These are phyloP conservation scores for Microdochium nivale DNA, from an alignment of 2,329 filamentous ascomycete genomes.

Conservation along the genomic window DNA sequence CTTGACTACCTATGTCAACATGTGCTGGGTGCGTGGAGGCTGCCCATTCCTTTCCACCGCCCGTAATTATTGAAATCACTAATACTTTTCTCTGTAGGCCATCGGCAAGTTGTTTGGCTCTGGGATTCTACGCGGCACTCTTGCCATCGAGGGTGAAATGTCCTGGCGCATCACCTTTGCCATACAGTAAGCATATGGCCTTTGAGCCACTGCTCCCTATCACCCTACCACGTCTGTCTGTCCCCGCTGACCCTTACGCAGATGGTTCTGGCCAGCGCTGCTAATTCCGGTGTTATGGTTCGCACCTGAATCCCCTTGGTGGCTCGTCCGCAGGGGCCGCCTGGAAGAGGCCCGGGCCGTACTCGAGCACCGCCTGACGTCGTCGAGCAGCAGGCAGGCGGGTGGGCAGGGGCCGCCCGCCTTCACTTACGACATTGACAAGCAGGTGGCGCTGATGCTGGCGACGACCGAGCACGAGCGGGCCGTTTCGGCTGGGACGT, in stretches of 20 bases:
- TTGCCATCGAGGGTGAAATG: slow-evolving; percentile 30
- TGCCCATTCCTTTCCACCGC: slow-evolving; percentile 18
- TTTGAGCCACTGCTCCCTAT: neutral
- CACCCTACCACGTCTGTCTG: no score
- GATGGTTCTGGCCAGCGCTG: slow-evolving; percentile 40
- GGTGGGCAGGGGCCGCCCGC: no score
- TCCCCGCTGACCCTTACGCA: neutral
- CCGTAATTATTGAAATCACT: neutral
- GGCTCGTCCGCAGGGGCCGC: slow-evolving; percentile 35
- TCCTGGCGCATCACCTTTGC: slow-evolving; percentile 41
- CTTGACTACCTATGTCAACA: slow-evolving; percentile 45
- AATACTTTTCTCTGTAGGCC: neutral
- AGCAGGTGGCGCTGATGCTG: slow-evolving; percentile 43
- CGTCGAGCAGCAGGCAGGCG: slow-evolving; percentile 4
- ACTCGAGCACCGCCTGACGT: slow-evolving; percentile 29
- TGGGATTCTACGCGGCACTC: slow-evolving; percentile 34
- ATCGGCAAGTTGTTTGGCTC: slow-evolving; percentile 41
- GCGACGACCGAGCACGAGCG: slow-evolving; percentile 43
- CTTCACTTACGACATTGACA: slow-evolving; percentile 33
- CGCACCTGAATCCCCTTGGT: slow-evolving; percentile 45
- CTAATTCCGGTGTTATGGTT: slow-evolving; percentile 34
- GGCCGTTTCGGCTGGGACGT: slow-evolving; percentile 28
- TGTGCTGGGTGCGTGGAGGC: slow-evolving; percentile 53
- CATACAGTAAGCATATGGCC: slow-evolving; percentile 22
- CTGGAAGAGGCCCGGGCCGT: slow-evolving; percentile 29